Percentiles rank a stretch among this genome's conserved stretches.
Evolutionary conservation across 768 basidiomycete species (phyloP).

Genomic region (Mycena filopes): DNA sequence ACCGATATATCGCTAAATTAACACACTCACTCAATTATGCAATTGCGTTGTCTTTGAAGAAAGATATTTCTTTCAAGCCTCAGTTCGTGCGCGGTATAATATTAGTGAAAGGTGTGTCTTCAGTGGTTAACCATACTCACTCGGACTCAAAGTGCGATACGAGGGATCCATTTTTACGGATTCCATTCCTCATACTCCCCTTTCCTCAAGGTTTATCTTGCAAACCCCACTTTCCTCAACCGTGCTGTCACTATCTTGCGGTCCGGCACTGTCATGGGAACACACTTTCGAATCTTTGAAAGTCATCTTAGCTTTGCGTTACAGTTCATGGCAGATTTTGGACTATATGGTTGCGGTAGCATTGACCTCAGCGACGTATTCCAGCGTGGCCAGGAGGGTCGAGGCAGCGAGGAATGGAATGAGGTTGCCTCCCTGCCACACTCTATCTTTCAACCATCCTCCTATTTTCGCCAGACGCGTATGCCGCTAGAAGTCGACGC

Average conservation of each 20-base stretch:
- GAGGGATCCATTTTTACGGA: conserved; percentile 86
- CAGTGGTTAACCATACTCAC: background rate
- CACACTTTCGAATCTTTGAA: conserved; percentile 84
- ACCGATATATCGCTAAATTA: conserved; percentile 74
- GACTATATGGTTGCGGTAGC: conserved; percentile 94
- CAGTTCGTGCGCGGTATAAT: conserved; percentile 80
- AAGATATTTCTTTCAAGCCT: conserved; percentile 69
- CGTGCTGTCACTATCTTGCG: conserved; percentile 82
- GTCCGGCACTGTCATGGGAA: conserved; percentile 85
- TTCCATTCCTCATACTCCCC: conserved; percentile 87
- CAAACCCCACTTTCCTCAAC: conserved; percentile 74
- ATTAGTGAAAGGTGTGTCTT: conserved; percentile 80
- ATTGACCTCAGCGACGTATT: conserved; percentile 78
- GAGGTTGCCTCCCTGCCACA: conserved; percentile 18
- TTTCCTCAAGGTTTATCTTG: conserved; percentile 87
- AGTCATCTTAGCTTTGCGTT: conserved; percentile 89
- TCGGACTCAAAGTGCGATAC: background rate
- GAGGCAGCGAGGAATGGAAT: conserved; percentile 45
- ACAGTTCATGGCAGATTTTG: conserved; percentile 96
- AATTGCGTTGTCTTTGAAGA: conserved; percentile 82
- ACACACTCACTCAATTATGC: conserved; percentile 86
- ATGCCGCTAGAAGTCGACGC: conserved; percentile 86
- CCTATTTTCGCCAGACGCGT: conserved; percentile 73
- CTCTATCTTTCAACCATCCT: conserved; percentile 57
- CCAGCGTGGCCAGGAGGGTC: conserved; percentile 58